These are phyloP conservation scores for Aureobasidium mangrovei DNA, from an alignment of 2,329 filamentous ascomycete genomes.

Conservation along the genomic window DNA sequence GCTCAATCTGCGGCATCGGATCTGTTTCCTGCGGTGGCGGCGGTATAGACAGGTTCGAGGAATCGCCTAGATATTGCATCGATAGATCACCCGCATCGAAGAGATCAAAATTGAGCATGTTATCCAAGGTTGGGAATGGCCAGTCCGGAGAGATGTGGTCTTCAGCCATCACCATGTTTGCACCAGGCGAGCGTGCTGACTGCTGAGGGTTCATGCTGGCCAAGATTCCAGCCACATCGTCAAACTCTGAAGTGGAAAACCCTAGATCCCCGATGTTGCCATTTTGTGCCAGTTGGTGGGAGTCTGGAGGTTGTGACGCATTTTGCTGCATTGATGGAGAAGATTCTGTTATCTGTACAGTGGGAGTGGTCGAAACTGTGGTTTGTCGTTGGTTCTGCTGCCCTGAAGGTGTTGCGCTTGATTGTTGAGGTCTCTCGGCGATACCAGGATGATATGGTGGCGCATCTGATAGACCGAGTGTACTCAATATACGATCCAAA, in stretches of 20 bases:
- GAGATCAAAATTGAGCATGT: conserved; percentile 7
- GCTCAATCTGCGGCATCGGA: background rate
- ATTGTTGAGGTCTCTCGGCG: background rate
- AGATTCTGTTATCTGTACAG: background rate
- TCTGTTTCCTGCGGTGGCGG: background rate
- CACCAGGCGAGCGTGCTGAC: background rate
- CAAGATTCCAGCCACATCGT: background rate
- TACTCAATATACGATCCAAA: conserved; percentile 27
- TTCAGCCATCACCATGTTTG: background rate
- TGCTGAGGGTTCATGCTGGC: background rate
- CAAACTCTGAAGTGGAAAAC: background rate
- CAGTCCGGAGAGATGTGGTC: conserved; percentile 16
- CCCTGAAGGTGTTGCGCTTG: background rate
- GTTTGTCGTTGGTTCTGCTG: too few species aligned
- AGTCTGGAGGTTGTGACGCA: too few species aligned
- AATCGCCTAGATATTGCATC: background rate
- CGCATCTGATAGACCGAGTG: conserved; percentile 9
- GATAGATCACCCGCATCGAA: background rate
- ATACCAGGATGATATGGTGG: background rate
- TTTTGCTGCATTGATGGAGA: too few species aligned
- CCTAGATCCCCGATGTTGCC: background rate
- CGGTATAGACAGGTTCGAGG: background rate
- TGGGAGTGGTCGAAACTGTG: background rate
- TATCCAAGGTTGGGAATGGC: conserved; percentile 13
- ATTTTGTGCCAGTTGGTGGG: too few species aligned